These are phyloP conservation scores for Penicilliopsis zonata DNA, from an alignment of 495 filamentous ascomycete species.

Conservation along the genomic window DNA sequence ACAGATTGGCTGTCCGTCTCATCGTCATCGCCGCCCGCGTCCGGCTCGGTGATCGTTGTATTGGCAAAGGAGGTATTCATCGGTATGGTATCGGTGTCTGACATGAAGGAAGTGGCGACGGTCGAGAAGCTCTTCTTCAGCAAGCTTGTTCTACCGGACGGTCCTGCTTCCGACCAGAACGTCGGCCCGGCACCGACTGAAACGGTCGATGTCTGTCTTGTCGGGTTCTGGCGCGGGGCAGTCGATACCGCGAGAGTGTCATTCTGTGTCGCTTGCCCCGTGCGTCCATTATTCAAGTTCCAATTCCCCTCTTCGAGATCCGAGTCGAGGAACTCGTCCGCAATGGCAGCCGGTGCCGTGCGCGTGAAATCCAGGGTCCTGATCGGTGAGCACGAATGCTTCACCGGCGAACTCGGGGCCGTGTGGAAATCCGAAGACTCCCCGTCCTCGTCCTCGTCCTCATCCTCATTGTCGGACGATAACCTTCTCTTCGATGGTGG, in stretches of 20 bases:
- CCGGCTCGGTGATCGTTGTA: constrained; percentile 17
- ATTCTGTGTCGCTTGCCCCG: background rate
- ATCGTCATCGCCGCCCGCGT: no score
- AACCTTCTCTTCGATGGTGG: constrained; percentile 13
- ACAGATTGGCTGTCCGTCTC: constrained; percentile 14
- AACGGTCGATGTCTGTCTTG: background rate
- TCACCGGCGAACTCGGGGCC: constrained; percentile 26
- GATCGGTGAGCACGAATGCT: constrained; percentile 18
- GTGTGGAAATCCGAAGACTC: constrained; percentile 19
- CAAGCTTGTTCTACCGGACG: no score
- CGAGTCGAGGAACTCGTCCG: constrained; percentile 6
- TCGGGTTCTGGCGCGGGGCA: background rate
- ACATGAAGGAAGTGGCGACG: constrained; percentile 7
- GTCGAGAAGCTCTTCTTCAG: constrained; percentile 15
- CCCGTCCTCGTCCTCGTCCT: background rate
- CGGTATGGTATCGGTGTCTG: constrained; percentile 5
- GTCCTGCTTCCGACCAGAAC: no score
- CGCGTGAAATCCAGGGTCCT: constrained; percentile 4
- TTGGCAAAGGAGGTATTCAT: constrained; percentile 19
- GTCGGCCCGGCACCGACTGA: background rate
- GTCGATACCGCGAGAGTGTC: background rate
- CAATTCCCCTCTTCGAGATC: constrained; percentile 2
- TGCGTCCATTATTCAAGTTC: no score
- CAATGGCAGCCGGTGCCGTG: constrained; percentile 1
- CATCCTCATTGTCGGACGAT: constrained; percentile 16